Percentiles rank a stretch among this genome's conserved stretches.
phyloP scores from a whole-genome alignment of 768 basidiomycete genomes.

The Daedalea quercina region DNA sequence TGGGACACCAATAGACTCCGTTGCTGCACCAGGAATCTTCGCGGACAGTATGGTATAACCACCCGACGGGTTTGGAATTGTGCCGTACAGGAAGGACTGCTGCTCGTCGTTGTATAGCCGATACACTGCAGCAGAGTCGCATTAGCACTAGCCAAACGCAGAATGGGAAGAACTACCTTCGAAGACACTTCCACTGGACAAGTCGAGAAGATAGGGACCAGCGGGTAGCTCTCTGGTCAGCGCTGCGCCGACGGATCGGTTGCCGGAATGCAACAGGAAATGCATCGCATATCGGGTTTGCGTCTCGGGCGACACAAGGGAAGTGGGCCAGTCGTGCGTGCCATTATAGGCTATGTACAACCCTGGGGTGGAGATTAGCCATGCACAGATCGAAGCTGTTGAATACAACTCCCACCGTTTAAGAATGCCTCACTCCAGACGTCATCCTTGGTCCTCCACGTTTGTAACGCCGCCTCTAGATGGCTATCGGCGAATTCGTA shows the following conservation, averaged over 20 bases:
- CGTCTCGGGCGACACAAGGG: constrained; percentile 2
- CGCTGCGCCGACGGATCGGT: constrained; percentile 6
- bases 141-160: neutral
- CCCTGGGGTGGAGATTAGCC: constrained; percentile 7
- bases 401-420: constrained; percentile 12
- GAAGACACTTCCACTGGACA: constrained; percentile 17
- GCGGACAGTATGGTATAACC: constrained; percentile 21
- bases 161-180: constrained; percentile 13
- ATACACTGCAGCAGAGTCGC: constrained; percentile 20
- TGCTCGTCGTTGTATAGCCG: constrained; percentile 37
- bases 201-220: constrained; percentile 22
- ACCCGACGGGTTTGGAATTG: constrained; percentile 30
- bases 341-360: constrained; percentile 18
- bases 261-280: constrained; percentile 11
- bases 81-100: constrained; percentile 37
- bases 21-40: constrained; percentile 18
- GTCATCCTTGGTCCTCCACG: constrained; percentile 16
- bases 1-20: constrained; percentile 38
- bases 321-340: constrained; percentile 1
- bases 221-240: constrained; percentile 12
- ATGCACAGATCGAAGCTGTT: neutral
- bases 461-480: constrained; percentile 8
- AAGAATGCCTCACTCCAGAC: constrained; percentile 20
- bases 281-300: constrained; percentile 10
- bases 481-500: constrained; percentile 10